These are phyloP conservation scores for Cystobasidium slooffiae DNA, from an alignment of 1,284 basidiomycete species.

Conservation along the genomic window DNA sequence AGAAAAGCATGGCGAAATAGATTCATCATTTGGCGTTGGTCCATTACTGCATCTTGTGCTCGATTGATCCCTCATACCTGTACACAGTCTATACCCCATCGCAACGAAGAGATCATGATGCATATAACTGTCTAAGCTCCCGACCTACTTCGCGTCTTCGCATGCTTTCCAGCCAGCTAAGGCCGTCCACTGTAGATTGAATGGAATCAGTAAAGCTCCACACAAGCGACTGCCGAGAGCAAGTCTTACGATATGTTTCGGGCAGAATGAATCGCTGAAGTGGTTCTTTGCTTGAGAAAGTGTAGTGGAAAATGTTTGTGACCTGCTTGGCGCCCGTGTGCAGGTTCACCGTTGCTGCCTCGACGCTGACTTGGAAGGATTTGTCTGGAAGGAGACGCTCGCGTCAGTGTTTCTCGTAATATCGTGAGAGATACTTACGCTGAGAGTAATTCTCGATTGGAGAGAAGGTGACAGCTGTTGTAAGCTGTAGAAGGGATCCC, in stretches of 20 bases:
- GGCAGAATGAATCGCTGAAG: conserved; percentile 51
- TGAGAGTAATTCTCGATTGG: conserved; percentile 36
- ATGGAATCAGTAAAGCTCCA: neutral
- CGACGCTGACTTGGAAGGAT: conserved; percentile 41
- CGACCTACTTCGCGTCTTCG: conserved; percentile 31
- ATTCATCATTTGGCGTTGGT: neutral
- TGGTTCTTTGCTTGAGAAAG: conserved; percentile 47
- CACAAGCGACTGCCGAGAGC: neutral
- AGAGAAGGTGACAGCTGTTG: conserved; percentile 40
- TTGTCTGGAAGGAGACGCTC: conserved; percentile 33
- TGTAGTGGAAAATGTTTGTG: conserved; percentile 52
- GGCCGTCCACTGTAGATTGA: conserved; percentile 17
- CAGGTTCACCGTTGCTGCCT: conserved; percentile 42
- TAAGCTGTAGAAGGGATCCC: conserved; percentile 37
- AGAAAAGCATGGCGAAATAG: conserved; percentile 7
- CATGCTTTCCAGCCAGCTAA: conserved; percentile 45
- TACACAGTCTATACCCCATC: neutral
- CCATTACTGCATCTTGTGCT: no score
- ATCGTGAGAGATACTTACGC: conserved; percentile 41
- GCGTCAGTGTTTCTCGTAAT: conserved; percentile 47
- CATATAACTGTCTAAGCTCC: conserved; percentile 26
- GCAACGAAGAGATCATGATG: neutral
- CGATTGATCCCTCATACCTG: neutral
- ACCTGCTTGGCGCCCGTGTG: conserved; percentile 48
- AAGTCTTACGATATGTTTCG: conserved; percentile 28